Percentiles rank a stretch among this genome's conserved stretches.
Conservation (phyloP, 2,329 filamentous ascomycete species). For the Clarireedia hainanense region DNA sequence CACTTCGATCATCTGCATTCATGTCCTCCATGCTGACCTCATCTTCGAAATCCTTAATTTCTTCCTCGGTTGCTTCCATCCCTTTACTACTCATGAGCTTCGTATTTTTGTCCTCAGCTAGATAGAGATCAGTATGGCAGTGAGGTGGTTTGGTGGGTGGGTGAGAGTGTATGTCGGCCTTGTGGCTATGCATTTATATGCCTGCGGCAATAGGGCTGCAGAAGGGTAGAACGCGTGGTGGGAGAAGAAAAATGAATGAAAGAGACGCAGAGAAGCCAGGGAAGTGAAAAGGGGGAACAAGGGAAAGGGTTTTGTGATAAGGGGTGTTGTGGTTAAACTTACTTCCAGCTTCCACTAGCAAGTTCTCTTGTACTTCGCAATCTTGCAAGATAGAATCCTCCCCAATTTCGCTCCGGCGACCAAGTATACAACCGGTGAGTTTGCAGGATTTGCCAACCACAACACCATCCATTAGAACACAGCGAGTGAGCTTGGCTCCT, state of each 20-base stretch:
- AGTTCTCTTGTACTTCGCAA: conserved; percentile 87
- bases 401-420: conserved; percentile 74
- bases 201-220: no score
- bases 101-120: conserved; percentile 59
- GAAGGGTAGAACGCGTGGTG: neutral
- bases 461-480: conserved; percentile 87
- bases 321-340: conserved; percentile 31
- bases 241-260: neutral
- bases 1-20: neutral
- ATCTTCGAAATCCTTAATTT: conserved; percentile 42
- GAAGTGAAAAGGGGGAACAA: no score
- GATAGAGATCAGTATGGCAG: conserved; percentile 5
- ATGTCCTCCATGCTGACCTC: conserved; percentile 12
- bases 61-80: conserved; percentile 54
- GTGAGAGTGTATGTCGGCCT: no score
- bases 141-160: neutral
- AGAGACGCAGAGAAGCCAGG: neutral
- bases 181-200: no score
- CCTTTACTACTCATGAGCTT: conserved; percentile 62
- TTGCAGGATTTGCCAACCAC: conserved; percentile 78
- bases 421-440: conserved; percentile 80
- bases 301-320: no score
- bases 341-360: conserved; percentile 74
- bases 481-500: conserved; percentile 80
- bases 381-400: conserved; percentile 73